Evolutionary conservation across 768 basidiomycete species (phyloP).

Genomic region (Phylloporus sp.): DNA sequence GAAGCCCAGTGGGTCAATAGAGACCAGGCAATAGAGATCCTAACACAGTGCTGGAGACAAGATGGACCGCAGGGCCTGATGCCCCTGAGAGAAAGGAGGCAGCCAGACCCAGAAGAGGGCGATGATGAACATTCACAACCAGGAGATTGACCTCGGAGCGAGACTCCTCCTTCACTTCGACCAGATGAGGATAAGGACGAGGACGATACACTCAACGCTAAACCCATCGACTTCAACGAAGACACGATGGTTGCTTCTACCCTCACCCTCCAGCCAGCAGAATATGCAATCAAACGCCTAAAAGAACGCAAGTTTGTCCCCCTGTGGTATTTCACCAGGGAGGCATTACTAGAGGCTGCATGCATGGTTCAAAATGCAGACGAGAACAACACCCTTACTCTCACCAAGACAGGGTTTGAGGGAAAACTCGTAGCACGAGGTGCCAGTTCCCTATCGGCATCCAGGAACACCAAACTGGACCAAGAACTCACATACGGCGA

Average conservation of each 20-base stretch:
- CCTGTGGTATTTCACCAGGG: not conserved
- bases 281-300: too few species aligned
- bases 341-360: not conserved
- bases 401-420: not conserved
- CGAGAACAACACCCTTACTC: not conserved
- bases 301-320: not conserved
- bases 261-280: not conserved
- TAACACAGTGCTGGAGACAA: too few species aligned
- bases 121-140: too few species aligned
- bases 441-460: not conserved
- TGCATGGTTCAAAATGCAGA: not conserved
- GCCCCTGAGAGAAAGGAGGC: too few species aligned
- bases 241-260: not conserved
- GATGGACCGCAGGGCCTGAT: too few species aligned
- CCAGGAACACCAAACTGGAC: not conserved
- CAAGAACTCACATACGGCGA: not conserved
- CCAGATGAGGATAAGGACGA: too few species aligned
- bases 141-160: too few species aligned
- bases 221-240: not conserved
- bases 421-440: not conserved
- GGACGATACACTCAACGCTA: too few species aligned
- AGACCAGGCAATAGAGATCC: too few species aligned
- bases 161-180: too few species aligned
- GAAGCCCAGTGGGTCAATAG: too few species aligned
- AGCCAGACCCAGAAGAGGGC: too few species aligned